These are phyloP conservation scores for Macrolepiota fuliginosa DNA, from an alignment of 768 basidiomycete species.

Conservation along the genomic window DNA sequence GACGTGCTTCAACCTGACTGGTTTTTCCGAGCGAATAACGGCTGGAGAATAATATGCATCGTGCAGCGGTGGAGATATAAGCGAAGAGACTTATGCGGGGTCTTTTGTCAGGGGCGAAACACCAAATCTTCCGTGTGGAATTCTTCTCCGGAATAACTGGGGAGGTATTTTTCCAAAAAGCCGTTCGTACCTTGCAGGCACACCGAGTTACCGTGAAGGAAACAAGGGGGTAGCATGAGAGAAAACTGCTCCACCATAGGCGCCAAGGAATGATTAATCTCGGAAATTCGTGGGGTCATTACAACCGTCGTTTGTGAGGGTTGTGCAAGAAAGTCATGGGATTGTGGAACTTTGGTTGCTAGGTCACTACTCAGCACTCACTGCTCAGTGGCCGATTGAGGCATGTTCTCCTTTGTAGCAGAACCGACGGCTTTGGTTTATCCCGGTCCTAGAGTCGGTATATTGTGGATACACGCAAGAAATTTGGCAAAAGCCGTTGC, in stretches of 20 bases:
- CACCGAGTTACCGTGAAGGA: background rate
- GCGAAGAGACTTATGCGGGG: background rate
- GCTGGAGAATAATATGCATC: background rate
- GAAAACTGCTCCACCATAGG: background rate
- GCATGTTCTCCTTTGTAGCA: background rate
- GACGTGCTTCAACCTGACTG: background rate
- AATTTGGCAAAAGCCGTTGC: background rate
- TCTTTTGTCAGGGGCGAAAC: background rate
- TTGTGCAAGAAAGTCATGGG: background rate
- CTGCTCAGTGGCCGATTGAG: background rate
- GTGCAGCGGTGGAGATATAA: background rate
- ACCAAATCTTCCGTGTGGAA: background rate
- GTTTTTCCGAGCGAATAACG: conserved; percentile 4
- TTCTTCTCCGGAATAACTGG: conserved; percentile 1
- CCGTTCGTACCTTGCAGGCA: background rate
- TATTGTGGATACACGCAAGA: conserved; percentile 1
- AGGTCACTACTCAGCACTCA: background rate
- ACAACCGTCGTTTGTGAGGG: too few species aligned
- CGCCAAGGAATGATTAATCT: background rate
- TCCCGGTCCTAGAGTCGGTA: background rate
- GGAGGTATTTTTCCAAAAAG: background rate
- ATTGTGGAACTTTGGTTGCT: background rate
- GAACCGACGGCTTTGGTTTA: background rate
- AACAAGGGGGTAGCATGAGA: background rate
- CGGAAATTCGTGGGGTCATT: conserved; percentile 2